Base-by-base conservation (phyloP, 495 filamentous ascomycete genomes). In the Trichoderma erinaceum region DNA sequence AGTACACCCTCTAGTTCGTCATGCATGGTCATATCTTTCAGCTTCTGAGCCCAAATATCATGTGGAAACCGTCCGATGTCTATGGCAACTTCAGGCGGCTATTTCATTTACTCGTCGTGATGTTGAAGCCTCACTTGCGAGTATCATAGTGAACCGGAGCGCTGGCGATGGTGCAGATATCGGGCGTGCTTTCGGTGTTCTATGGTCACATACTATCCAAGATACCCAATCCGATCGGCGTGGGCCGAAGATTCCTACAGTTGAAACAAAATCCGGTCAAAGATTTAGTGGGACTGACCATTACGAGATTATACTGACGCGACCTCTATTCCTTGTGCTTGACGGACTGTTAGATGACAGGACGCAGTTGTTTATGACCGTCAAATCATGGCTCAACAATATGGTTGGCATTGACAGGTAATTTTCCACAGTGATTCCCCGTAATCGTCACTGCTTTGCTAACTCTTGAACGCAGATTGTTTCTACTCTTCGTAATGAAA, bases 21-120 rank as follows among this genome's bases (percentile, higher is more conserved):
- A 87, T 68, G 80, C 93, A 0, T 98, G 94, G 94, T 70, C 78
- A 29, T 93, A 89, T 74, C 79, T 97, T 43, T 91, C 92, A 0
- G 88, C 91, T 27, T 78, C 88, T 23, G 88, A 88, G 67, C 93
- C 92, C 0, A 96, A 96, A 73, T 93, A 93, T 70, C 95, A 97
- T 74, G 92, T 98, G 27, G 94, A 98, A 76, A 87, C 92, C 43
- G 91, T 96, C 63, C 89, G 90, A 64, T 90, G 87, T 69, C 77
- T 98, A 16, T 96, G 93, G 90, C 86, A 90, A 64, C 78, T 98
- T 56, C 92, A 98, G 71, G 86, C 85, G 0, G 84, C 78, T 11
- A 73, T 86, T 12, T 75, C 78, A n/a, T 70, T 74, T 0, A 75
- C 76, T 0, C 84, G 81, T 67, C 78, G 80, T 41, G 83, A 85